phyloP scores from a whole-genome alignment of 2,329 filamentous ascomycete genomes.

The Coleophoma cylindrospora region DNA sequence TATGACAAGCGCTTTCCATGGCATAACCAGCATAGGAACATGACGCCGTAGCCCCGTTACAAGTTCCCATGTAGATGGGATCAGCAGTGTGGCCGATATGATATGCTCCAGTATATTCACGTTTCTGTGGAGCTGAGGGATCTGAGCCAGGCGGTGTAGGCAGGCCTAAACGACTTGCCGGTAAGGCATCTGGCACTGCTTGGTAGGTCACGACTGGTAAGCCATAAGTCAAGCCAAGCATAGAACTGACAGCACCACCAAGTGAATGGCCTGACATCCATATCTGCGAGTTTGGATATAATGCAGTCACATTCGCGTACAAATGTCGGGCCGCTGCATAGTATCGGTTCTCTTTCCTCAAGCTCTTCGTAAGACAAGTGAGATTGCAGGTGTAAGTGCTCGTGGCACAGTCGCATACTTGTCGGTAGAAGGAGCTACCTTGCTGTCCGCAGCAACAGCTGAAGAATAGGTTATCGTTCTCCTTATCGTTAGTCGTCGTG shows the following conservation, averaged over 20 bases:
- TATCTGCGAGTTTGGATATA: constrained; percentile 79
- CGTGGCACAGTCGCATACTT: constrained; percentile 90
- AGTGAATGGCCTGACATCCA: constrained; percentile 93
- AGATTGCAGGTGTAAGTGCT: constrained; percentile 87
- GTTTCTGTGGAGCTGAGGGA: constrained; percentile 63
- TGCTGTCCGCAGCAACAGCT: constrained; percentile 97
- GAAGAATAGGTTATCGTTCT: constrained; percentile 97
- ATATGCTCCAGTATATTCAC: constrained; percentile 70
- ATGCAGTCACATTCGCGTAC: constrained; percentile 84
- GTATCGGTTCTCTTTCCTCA: constrained; percentile 82
- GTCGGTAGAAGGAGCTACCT: constrained; percentile 82
- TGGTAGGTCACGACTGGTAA: constrained; percentile 90
- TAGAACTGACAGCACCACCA: constrained; percentile 81
- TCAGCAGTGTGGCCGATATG: constrained; percentile 97
- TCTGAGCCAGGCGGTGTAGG: constrained; percentile 77
- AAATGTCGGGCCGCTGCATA: constrained; percentile 86
- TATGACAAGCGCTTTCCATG: constrained; percentile 88
- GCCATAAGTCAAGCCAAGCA: constrained; percentile 87
- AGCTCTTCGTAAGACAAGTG: constrained; percentile 73
- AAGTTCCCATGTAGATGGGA: constrained; percentile 89
- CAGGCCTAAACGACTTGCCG: constrained; percentile 78
- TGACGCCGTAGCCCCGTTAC: constrained; percentile 82
- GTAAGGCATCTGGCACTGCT: constrained; percentile 84
- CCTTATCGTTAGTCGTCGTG: constrained; percentile 94
- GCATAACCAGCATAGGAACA: constrained; percentile 94